phyloP scores from a whole-genome alignment of 108 stramenopile species.

The Nitzschia sp. region DNA sequence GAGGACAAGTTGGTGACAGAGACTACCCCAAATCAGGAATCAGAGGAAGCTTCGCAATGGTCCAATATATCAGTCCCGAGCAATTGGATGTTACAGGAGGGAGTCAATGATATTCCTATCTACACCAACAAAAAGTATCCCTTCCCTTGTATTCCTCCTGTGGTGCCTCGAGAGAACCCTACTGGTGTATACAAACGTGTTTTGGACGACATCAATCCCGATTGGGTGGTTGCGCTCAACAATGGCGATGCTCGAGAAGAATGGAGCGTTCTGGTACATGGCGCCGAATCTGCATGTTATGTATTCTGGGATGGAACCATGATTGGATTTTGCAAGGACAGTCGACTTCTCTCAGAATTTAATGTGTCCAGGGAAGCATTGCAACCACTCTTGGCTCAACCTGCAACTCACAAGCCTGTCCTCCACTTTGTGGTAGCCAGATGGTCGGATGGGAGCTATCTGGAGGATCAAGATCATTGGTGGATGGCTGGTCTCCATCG shows the following conservation, averaged over 20 bases:
- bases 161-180: constrained; percentile 68
- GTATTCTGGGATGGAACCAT: constrained; percentile 70
- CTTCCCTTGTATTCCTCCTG: constrained; percentile 48
- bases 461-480: constrained; percentile 98
- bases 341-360: constrained; percentile 73
- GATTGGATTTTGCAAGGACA: constrained; percentile 85
- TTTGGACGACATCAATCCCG: constrained; percentile 36
- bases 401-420: constrained; percentile 22
- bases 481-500: constrained; percentile 93
- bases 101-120: constrained; percentile 42
- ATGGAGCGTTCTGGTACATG: constrained; percentile 61
- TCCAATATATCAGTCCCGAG: constrained; percentile 36
- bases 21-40: neutral
- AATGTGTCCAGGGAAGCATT: constrained; percentile 38
- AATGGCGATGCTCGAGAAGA: constrained; percentile 3
- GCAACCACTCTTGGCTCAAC: constrained; percentile 2
- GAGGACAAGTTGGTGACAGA: neutral
- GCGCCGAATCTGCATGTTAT: constrained; percentile 77
- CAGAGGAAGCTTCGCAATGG: constrained; percentile 20
- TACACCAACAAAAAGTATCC: constrained; percentile 65
- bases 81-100: constrained; percentile 52
- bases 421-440: constrained; percentile 70
- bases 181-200: constrained; percentile 73
- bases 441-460: constrained; percentile 85
- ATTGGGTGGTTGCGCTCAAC: constrained; percentile 56